These are phyloP conservation scores for Stellera chamaejasme DNA, from an alignment of 345 rosid species.

Conservation along the genomic window DNA sequence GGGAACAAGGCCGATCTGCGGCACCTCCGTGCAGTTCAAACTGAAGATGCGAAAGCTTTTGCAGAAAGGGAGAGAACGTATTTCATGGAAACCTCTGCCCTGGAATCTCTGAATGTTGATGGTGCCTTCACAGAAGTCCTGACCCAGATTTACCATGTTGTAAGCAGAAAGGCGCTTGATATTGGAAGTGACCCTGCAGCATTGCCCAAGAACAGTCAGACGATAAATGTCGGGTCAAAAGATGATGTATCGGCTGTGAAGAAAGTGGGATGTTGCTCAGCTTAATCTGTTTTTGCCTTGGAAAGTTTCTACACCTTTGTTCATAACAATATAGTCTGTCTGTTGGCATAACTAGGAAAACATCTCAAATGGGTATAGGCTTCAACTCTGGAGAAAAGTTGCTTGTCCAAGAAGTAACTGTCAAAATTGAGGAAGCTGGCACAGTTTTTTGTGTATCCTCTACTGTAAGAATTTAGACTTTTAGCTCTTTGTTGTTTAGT, in stretches of 20 bases:
- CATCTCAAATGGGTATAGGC: too few species aligned
- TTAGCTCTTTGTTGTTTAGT: too few species aligned
- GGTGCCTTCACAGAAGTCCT: conserved; percentile 46
- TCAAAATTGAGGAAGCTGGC: too few species aligned
- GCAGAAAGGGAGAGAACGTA: conserved; percentile 37
- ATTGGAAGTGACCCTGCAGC: conserved; percentile 31
- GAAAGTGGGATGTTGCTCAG: conserved; percentile 39
- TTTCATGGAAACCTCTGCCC: conserved; percentile 53
- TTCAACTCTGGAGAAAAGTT: too few species aligned
- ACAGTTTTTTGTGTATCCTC: too few species aligned
- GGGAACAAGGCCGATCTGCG: conserved; percentile 51
- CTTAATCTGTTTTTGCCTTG: conserved; percentile 4
- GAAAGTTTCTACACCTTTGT: conserved; percentile 6
- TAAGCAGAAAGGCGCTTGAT: conserved; percentile 43
- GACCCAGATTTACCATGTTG: conserved; percentile 38
- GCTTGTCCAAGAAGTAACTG: too few species aligned
- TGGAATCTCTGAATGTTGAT: conserved; percentile 46
- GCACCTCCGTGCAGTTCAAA: conserved; percentile 36
- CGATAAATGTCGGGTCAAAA: conserved; percentile 29
- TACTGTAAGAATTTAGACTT: too few species aligned
- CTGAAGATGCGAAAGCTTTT: conserved; percentile 35
- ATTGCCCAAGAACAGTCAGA: conserved; percentile 38
- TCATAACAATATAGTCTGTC: conserved; percentile 6
- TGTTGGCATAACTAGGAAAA: too few species aligned
- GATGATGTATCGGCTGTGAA: conserved; percentile 50